These are phyloP conservation scores for Mucor saturninus DNA, from an alignment of 371 early-diverging fungal species.

Conservation along the genomic window DNA sequence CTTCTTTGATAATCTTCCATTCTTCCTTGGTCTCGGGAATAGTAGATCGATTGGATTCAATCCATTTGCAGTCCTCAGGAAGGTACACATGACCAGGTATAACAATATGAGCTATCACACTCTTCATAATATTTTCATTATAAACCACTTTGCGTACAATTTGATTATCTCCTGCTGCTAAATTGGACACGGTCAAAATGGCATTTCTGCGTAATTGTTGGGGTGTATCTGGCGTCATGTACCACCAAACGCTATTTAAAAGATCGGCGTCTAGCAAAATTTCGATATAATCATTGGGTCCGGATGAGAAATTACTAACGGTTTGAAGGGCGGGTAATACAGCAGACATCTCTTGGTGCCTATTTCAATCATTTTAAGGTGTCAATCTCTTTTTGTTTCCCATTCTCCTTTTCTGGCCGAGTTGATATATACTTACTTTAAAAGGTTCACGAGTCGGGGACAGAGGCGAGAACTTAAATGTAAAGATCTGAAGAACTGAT, in stretches of 20 bases:
- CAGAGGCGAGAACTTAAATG: constrained; percentile 15
- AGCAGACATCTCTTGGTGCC: constrained; percentile 2
- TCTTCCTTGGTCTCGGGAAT: constrained; percentile 28
- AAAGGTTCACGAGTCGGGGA: constrained; percentile 16
- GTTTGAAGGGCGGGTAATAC: constrained; percentile 33
- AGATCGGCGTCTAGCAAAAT: constrained; percentile 43
- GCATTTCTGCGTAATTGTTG: constrained; percentile 42
- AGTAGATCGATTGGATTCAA: constrained; percentile 14
- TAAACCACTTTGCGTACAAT: constrained; percentile 43
- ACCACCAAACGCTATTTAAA: constrained; percentile 33
- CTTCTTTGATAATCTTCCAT: constrained; percentile 48
- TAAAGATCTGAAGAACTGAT: constrained; percentile 17
- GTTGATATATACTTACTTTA: constrained; percentile 12
- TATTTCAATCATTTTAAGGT: not conserved
- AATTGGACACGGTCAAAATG: constrained; percentile 45
- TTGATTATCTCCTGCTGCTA: constrained; percentile 45
- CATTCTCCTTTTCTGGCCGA: too few relatives aligned
- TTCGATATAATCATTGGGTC: constrained; percentile 46
- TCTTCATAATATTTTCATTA: constrained; percentile 39
- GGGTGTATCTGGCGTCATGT: constrained; percentile 12
- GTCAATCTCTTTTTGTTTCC: too few relatives aligned
- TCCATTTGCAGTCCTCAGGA: constrained; percentile 5
- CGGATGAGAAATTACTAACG: constrained; percentile 51
- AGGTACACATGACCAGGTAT: constrained; percentile 25
- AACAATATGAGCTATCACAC: constrained; percentile 28